phyloP scores from a whole-genome alignment of 2,329 filamentous ascomycete species.

The Xylariaceae sp. region DNA sequence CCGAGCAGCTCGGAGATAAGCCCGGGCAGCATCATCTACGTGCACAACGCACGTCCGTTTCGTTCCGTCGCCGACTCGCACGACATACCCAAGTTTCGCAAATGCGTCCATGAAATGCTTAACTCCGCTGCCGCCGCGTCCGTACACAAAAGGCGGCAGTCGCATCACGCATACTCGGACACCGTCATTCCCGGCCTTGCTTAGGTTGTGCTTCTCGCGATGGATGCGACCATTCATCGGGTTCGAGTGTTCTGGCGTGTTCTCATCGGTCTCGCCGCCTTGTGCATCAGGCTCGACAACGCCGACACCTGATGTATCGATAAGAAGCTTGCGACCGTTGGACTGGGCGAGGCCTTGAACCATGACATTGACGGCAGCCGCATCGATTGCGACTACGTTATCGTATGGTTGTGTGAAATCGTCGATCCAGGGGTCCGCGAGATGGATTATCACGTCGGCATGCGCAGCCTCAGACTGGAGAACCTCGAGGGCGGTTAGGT shows the following conservation, averaged over 20 bases:
- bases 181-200: constrained; percentile 26
- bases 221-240: constrained; percentile 26
- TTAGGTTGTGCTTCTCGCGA: constrained; percentile 32
- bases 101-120: constrained; percentile 32
- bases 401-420: constrained; percentile 28
- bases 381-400: constrained; percentile 30
- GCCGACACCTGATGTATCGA: constrained; percentile 34
- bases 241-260: constrained; percentile 16
- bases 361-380: constrained; percentile 36
- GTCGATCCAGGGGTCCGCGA: constrained; percentile 33
- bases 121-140: constrained; percentile 37
- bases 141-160: constrained; percentile 42
- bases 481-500: constrained; percentile 35
- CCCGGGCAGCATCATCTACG: constrained; percentile 39
- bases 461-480: constrained; percentile 35
- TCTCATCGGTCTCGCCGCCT: constrained; percentile 31
- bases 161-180: constrained; percentile 36
- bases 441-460: constrained; percentile 41
- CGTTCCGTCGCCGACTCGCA: constrained; percentile 20
- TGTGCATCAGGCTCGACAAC: constrained; percentile 24
- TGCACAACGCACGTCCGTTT: constrained; percentile 22
- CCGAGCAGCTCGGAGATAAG: constrained; percentile 37
- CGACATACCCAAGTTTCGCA: constrained; percentile 29
- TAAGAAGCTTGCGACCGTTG: constrained; percentile 30
- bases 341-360: constrained; percentile 28